A percentile compares a stretch with the other conserved stretches of the same genome.
phyloP scores from a whole-genome alignment of 78 protist genomes.

The Acrasis kona region DNA sequence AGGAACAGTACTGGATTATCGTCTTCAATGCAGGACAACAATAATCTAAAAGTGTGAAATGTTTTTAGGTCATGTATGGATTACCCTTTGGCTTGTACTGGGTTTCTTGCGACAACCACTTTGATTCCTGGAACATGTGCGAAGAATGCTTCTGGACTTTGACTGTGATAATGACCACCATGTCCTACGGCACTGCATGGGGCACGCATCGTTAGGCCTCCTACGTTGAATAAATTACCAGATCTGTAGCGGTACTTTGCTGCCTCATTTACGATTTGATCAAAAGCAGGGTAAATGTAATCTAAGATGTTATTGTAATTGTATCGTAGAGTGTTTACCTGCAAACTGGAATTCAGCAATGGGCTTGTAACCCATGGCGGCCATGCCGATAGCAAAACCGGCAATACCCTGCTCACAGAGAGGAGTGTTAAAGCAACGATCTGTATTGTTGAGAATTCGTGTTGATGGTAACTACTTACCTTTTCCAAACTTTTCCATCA shows the following conservation, averaged over 20 bases:
- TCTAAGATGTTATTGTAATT: slow-evolving; percentile 37
- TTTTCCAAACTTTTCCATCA: slow-evolving; percentile 69
- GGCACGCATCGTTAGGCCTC: slow-evolving; percentile 82
- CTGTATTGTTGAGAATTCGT: no score
- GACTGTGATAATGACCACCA: slow-evolving; percentile 88
- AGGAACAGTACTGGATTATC: slow-evolving; percentile 83
- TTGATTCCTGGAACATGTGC: slow-evolving; percentile 88
- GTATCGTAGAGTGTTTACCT: neutral
- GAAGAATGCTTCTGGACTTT: slow-evolving; percentile 88
- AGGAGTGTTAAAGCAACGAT: slow-evolving; percentile 94
- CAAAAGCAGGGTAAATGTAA: slow-evolving; percentile 94
- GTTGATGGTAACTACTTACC: no score
- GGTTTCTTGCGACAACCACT: slow-evolving; percentile 72
- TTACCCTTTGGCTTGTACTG: slow-evolving; percentile 89
- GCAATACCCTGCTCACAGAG: slow-evolving; percentile 92
- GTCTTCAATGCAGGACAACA: slow-evolving; percentile 75
- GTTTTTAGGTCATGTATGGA: no score
- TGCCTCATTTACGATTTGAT: slow-evolving; percentile 95
- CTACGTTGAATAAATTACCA: slow-evolving; percentile 67
- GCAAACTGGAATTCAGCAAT: slow-evolving; percentile 96
- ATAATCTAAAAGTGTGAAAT: no score
- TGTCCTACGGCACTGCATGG: slow-evolving; percentile 92
- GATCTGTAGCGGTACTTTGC: slow-evolving; percentile 93
- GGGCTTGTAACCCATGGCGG: slow-evolving; percentile 78
- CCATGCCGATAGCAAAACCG: slow-evolving; percentile 88